Evolutionary conservation across 2,329 filamentous ascomycete genomes (phyloP), one percentile per base, ranked within the genome.

Genomic region (Podosphaera aphanis): DNA sequence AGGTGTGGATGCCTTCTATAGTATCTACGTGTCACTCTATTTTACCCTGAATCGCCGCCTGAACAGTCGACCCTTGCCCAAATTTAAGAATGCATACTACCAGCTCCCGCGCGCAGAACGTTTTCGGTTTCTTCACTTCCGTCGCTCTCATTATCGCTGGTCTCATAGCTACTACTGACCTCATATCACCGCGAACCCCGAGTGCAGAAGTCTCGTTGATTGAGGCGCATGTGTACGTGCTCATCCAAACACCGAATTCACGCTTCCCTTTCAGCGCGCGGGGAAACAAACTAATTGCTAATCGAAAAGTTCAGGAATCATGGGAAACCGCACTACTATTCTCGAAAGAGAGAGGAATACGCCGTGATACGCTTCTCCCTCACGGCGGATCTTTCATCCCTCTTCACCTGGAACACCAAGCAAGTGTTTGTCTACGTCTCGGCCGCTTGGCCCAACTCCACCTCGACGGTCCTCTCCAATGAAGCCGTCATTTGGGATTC

Each of bases 341-440:
- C 78, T 53, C 69, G 73, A 44, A 92, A 90, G 63, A 83, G 82
- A 63, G 86, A 95, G 64, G 90, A 98, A 64, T 95, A 94, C 62
- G 90, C 88, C 55, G 77, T 90, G 60, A 79, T 98, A 60, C 80
- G 79, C 61, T 98, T 98, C 69, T 83, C 86, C 57, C 72, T 98
- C 49, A 81, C 93, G 58, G 81, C 86, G 45, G 88, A 98, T 65
- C 73, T 98, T 49, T 80, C 77, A 49, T 79, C 79, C 38, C 82
- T 98, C 55, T 95, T 95, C 72, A 93, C 83, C 59, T 98, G 88
- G 90, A 98, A 98, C 70, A 98, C 92, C 18, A 98, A 98, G 64
- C 83, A 95, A 65, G 67, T 98, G 57, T 98, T 95, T 65, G 77
- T 94, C 61, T 98, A 93, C 66, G 77, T 98, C 48, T 88, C 84